Conservation (phyloP, 805 yeast genomes). For the Pichia rugopelliculosa region DNA sequence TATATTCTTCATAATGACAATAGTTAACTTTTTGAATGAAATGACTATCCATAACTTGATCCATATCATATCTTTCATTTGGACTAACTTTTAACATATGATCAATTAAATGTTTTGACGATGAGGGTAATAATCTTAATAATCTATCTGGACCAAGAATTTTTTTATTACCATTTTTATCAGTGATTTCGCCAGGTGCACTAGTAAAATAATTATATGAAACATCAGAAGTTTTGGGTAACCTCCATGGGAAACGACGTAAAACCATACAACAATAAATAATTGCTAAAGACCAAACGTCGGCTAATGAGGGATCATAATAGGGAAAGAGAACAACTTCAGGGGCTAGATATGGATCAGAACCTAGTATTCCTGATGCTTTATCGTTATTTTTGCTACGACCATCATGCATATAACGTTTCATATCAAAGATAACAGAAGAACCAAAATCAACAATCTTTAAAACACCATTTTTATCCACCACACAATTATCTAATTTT, state of each 20-base stretch:
- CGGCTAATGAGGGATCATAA: constrained; percentile 85
- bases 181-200: constrained; percentile 19
- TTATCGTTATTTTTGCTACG: constrained; percentile 33
- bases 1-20: constrained; percentile 36
- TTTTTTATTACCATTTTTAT: constrained; percentile 21
- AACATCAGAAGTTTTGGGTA: constrained; percentile 72
- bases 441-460: constrained; percentile 93
- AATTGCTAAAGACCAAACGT: constrained; percentile 90
- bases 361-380: constrained; percentile 86
- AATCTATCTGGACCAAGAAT: constrained; percentile 62
- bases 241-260: constrained; percentile 90
- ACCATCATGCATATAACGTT: constrained; percentile 2
- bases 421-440: constrained; percentile 63
- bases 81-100: constrained; percentile 62
- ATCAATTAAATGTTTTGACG: constrained; percentile 52
- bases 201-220: constrained; percentile 62
- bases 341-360: constrained; percentile 94
- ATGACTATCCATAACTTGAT: constrained; percentile 45
- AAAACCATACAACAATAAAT: constrained; percentile 87
- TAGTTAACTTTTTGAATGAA: constrained; percentile 52
- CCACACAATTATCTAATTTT: constrained; percentile 90
- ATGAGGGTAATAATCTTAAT: constrained; percentile 61
- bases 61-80: constrained; percentile 48
- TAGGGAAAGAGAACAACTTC: constrained; percentile 54
- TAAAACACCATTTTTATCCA: constrained; percentile 61